Conservation (phyloP, 106 monocot species). For the Acanthochlamys bracteata region DNA sequence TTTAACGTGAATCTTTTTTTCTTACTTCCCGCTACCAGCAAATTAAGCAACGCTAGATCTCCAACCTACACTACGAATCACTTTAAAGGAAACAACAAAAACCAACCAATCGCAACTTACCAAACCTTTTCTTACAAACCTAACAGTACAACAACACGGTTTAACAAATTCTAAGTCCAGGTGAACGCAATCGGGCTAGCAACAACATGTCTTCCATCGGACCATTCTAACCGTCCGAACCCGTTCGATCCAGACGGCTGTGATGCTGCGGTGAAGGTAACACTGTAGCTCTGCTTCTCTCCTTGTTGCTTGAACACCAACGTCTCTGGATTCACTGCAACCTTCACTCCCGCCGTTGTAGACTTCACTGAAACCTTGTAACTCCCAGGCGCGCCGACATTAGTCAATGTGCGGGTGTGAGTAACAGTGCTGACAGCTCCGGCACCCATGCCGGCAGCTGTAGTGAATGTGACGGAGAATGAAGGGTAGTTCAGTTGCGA, state of each 20-base stretch:
- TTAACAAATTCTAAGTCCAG: slow-evolving; percentile 48
- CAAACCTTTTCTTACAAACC: not conserved
- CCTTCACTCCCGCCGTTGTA: slow-evolving; percentile 28
- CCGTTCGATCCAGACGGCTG: slow-evolving; percentile 53
- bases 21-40: no score
- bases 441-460: slow-evolving; percentile 16
- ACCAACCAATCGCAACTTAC: not conserved
- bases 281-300: slow-evolving; percentile 67
- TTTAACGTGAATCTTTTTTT: no score
- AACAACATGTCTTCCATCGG: slow-evolving; percentile 68
- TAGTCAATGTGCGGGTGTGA: slow-evolving; percentile 29
- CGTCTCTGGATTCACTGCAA: slow-evolving; percentile 47
- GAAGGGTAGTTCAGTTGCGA: slow-evolving; percentile 80
- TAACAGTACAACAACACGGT: not conserved
- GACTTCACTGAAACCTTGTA: slow-evolving; percentile 36
- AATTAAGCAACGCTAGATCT: no score
- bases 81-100: not conserved
- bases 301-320: slow-evolving; percentile 50
- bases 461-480: slow-evolving; percentile 59
- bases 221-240: slow-evolving; percentile 68
- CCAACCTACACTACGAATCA: not conserved
- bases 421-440: slow-evolving; percentile 9
- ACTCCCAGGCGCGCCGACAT: slow-evolving; percentile 39
- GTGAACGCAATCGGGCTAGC: slow-evolving; percentile 70
- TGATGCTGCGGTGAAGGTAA: slow-evolving; percentile 56